Evolutionary conservation across 257 asterid species (phyloP).

Genomic region (Fraxinus excelsior): DNA sequence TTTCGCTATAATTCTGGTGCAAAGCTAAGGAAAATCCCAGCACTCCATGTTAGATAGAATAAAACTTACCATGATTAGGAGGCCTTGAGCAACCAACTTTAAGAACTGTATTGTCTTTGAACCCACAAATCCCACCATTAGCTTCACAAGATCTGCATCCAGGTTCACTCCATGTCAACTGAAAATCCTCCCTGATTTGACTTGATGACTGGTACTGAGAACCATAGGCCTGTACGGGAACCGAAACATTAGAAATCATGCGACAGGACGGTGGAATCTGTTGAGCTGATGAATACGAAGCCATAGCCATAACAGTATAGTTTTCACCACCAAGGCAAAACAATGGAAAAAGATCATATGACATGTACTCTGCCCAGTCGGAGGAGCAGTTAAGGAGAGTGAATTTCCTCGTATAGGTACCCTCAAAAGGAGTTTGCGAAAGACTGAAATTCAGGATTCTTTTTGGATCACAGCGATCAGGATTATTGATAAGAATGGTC

Average conservation of each 20-base stretch:
- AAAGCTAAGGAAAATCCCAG: neutral
- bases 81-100: constrained; percentile 45
- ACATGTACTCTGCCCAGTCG: constrained; percentile 17
- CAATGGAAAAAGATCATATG: constrained; percentile 30
- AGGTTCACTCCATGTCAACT: constrained; percentile 58
- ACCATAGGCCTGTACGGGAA: constrained; percentile 42
- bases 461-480: constrained; percentile 51
- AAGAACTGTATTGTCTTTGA: constrained; percentile 26
- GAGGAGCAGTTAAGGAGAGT: constrained; percentile 62
- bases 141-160: constrained; percentile 49
- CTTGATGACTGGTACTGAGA: constrained; percentile 40
- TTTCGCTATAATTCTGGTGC: neutral
- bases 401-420: constrained; percentile 29
- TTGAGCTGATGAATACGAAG: constrained; percentile 9
- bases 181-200: constrained; percentile 42
- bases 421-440: constrained; percentile 45
- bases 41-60: neutral
- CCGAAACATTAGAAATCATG: constrained; percentile 33
- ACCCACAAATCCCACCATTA: constrained; percentile 54
- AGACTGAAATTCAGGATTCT: constrained; percentile 52
- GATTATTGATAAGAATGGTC: constrained; percentile 54
- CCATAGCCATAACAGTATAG: constrained; percentile 43
- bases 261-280: constrained; percentile 43
- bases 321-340: constrained; percentile 48
- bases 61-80: constrained; percentile 43